A percentile compares a stretch with the other conserved stretches of the same genome.
Conservation (phyloP, 768 basidiomycete genomes). For the Serendipita sp. region DNA sequence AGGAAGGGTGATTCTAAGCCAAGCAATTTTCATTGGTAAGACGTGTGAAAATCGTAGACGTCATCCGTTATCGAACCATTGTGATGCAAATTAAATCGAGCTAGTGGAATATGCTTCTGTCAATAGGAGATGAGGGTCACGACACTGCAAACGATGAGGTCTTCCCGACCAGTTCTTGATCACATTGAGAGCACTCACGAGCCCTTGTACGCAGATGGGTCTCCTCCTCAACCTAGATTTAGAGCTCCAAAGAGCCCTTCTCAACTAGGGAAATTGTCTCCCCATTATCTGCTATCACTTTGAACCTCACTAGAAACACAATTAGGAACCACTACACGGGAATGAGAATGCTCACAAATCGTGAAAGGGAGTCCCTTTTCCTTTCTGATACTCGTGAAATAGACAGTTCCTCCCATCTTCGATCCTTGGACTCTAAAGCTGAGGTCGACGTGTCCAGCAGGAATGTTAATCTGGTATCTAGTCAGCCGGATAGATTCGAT, state of each 20-base stretch:
- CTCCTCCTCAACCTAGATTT: no score
- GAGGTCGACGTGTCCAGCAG: constrained; percentile 62
- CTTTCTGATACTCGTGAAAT: constrained; percentile 70
- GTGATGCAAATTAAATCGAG: no score
- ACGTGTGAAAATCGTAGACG: no score
- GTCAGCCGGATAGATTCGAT: neutral
- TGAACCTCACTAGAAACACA: constrained; percentile 37
- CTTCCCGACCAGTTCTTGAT: no score
- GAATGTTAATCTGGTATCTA: constrained; percentile 42
- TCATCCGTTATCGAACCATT: no score
- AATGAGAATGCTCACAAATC: constrained; percentile 33
- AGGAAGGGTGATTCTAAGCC: no score
- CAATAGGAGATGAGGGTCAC: no score
- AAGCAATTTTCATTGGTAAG: no score
- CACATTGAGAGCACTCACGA: no score
- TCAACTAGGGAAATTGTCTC: neutral
- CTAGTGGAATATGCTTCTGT: no score
- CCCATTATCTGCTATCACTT: constrained; percentile 48
- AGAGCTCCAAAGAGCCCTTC: neutral
- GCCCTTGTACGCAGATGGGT: no score
- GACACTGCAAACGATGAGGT: no score
- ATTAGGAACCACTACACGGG: neutral
- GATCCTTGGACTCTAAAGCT: constrained; percentile 62
- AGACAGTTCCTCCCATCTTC: constrained; percentile 54
- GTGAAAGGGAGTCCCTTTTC: constrained; percentile 54